Base-by-base conservation (phyloP, 495 filamentous ascomycete genomes). In the Niebla homalea region DNA sequence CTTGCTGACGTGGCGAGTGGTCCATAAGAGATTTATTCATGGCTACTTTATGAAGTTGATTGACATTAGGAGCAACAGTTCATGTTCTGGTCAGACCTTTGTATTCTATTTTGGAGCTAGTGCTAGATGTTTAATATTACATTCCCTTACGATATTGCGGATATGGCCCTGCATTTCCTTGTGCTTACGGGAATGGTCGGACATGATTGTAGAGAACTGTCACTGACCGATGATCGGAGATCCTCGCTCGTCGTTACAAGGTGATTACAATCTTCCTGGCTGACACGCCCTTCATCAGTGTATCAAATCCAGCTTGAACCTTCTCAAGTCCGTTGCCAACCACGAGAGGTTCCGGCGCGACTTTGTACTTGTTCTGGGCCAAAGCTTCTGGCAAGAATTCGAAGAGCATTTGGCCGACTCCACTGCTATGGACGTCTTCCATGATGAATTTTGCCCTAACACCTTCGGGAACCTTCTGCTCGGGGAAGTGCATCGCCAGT, bases 1-100 rank as follows among this genome's bases (percentile, higher is more conserved):
- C 76, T 56, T 85, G 83, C 62, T 89, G 81, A 65, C 85, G 82
- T 60, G 86, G 85, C 38, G 89, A 94, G 65, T 89, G 79, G 67
- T 94, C 89, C 58, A 92, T 78, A 46, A 92, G 29, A 7, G 29
- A 11, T 8, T 12, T 12, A 32, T 32, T 32, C 29, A 32, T 32
- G 29, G 6, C 7, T 32, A 8, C 10, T n/a, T n/a, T 8, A 12
- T 2, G 29, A 7, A 32, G 7, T 11, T 32, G 29, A 32, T 12
- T 32, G 29, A n/a, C n/a, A n/a, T n/a, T n/a, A n/a, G n/a, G n/a
- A n/a, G n/a, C n/a, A n/a, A n/a, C n/a, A n/a, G n/a, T 32, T 32
- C 29, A 8, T 32, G 10, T 32, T 32, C 29, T 11, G 29, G 29
- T 32, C 29, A 11, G 5, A 32, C 14, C 29, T 32, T 32, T 32